Evolutionary conservation across 202 grass and related monocot genomes (phyloP).

Genomic region (Carex arenaria): DNA sequence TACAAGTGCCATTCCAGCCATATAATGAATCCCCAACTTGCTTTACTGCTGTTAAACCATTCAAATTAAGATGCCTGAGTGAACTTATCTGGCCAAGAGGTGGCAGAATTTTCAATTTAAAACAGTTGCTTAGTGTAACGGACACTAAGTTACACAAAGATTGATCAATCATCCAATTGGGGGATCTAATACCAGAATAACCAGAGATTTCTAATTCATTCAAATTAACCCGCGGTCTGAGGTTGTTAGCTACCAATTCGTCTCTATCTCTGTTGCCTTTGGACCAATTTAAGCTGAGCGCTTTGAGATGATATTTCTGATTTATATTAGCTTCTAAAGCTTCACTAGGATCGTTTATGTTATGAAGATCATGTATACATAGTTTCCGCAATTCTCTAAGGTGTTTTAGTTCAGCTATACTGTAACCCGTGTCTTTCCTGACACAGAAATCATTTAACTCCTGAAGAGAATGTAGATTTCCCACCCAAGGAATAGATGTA

Average conservation of each 20-base stretch:
- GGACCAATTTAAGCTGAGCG: conserved; percentile 1
- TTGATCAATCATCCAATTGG: conserved; percentile 31
- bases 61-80: conserved; percentile 30
- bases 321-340: conserved; percentile 22
- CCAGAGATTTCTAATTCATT: conserved; percentile 16
- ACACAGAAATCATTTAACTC: conserved; percentile 13
- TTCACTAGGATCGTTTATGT: conserved; percentile 4
- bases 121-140: conserved; percentile 23
- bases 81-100: conserved; percentile 24
- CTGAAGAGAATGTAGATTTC: conserved; percentile 3
- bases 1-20: neutral
- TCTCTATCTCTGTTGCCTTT: neutral
- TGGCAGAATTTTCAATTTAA: conserved; percentile 27
- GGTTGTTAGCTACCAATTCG: conserved; percentile 9
- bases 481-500: conserved; percentile 13
- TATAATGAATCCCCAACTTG: conserved; percentile 6
- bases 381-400: conserved; percentile 6
- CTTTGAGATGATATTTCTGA: conserved; percentile 8
- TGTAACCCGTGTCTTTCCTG: neutral
- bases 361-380: conserved; percentile 10
- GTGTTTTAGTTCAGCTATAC: conserved; percentile 6
- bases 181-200: conserved; percentile 29
- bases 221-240: conserved; percentile 26
- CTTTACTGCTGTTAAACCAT: conserved; percentile 16
- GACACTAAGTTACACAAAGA: conserved; percentile 10